phyloP scores from a whole-genome alignment of 305 asterid genomes.

The Fraxinus platypoda region DNA sequence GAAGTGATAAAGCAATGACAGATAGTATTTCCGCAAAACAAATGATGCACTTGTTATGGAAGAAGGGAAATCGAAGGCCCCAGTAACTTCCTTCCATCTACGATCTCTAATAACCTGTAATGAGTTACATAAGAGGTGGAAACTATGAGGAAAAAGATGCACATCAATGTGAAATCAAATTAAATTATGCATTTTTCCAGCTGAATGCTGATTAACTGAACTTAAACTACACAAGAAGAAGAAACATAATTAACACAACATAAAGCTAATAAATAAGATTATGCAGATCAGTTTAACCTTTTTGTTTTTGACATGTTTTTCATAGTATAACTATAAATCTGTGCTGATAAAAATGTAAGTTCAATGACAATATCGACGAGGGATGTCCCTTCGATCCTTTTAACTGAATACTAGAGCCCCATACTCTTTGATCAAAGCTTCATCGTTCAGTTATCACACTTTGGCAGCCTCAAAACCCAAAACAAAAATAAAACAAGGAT shows the following conservation, averaged over 20 bases:
- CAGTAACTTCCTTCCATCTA: constrained; percentile 84
- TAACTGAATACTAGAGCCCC: neutral
- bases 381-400: constrained; percentile 4
- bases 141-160: neutral
- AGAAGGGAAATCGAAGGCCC: constrained; percentile 76
- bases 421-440: neutral
- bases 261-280: neutral
- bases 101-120: constrained; percentile 80
- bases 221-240: neutral
- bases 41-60: constrained; percentile 82
- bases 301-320: neutral
- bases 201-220: neutral
- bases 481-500: neutral
- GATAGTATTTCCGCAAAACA: constrained; percentile 73
- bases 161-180: neutral
- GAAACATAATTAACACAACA: neutral
- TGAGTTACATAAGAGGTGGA: constrained; percentile 9
- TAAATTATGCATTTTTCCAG: neutral
- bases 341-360: neutral
- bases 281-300: neutral
- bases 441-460: neutral
- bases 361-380: neutral
- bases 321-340: constrained; percentile 3
- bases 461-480: neutral
- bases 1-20: constrained; percentile 81